A percentile compares a stretch with the other conserved stretches of the same genome.
These are phyloP conservation scores for Otatea glauca DNA, from an alignment of 176 grass and related monocot species.

Conservation along the genomic window DNA sequence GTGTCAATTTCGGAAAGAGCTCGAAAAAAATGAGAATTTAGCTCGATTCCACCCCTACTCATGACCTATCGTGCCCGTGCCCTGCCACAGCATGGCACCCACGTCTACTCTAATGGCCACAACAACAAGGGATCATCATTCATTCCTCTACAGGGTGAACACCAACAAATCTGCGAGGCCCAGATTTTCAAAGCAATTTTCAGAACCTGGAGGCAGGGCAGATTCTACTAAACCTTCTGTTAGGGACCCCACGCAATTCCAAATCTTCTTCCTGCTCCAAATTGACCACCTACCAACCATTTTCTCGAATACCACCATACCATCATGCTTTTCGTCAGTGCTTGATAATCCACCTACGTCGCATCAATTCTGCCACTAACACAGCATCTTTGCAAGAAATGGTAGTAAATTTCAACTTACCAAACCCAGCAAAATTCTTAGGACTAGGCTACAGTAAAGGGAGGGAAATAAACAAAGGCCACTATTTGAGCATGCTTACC, in stretches of 20 bases:
- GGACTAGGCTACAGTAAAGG: neutral
- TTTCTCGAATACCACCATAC: neutral
- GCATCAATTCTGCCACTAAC: neutral
- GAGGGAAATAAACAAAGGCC: neutral
- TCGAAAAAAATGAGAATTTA: too few relatives aligned
- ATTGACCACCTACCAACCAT: slow-evolving; percentile 47
- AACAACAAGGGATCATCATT: neutral
- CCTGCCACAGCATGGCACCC: too few relatives aligned
- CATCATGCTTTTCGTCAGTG: neutral
- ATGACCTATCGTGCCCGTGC: too few relatives aligned
- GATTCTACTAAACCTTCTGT: neutral
- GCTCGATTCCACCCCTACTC: too few relatives aligned
- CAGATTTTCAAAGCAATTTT: neutral
- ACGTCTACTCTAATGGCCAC: neutral
- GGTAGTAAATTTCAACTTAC: too few relatives aligned
- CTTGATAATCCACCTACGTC: neutral
- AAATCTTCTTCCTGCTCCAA: slow-evolving; percentile 30
- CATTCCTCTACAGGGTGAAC: neutral
- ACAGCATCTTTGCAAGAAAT: slow-evolving; percentile 18
- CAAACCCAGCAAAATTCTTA: neutral
- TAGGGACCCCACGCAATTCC: neutral
- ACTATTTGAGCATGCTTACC: neutral
- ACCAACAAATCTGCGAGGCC: neutral
- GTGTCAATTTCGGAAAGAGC: too few relatives aligned
- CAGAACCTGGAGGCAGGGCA: neutral